A percentile compares a stretch with the other conserved stretches of the same genome.
phyloP scores from a whole-genome alignment of 116 monocot genomes.

The Zostera marina region DNA sequence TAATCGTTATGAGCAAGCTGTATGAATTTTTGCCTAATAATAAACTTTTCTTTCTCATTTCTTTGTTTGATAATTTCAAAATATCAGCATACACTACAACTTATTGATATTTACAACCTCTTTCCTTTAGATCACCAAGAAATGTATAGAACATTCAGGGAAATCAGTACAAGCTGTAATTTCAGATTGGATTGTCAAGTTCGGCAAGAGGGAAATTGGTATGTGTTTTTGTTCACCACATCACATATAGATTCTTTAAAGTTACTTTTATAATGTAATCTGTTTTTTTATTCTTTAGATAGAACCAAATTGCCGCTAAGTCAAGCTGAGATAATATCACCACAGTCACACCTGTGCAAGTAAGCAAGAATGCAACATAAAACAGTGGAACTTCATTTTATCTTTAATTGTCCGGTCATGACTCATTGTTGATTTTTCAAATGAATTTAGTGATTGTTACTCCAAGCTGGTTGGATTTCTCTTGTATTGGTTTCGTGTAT shows the following conservation, averaged over 20 bases:
- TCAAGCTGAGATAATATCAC: neutral
- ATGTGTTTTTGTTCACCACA: constrained; percentile 3
- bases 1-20: constrained; percentile 63
- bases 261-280: neutral
- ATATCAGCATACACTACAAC: neutral
- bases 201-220: constrained; percentile 75
- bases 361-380: neutral
- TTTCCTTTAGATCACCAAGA: constrained; percentile 51
- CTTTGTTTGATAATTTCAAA: neutral
- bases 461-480: constrained; percentile 3
- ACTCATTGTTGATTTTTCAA: neutral
- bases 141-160: constrained; percentile 53
- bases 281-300: neutral
- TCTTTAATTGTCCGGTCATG: neutral
- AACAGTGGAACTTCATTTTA: neutral
- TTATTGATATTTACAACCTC: neutral
- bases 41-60: neutral
- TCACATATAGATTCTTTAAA: neutral
- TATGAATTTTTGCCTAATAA: constrained; percentile 10
- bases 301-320: neutral
- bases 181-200: constrained; percentile 60
- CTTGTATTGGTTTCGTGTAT: constrained; percentile 4
- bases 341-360: constrained; percentile 7
- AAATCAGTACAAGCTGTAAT: constrained; percentile 63
- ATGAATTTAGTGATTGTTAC: constrained; percentile 2